These are phyloP conservation scores for Apophysomyces sp. DNA, from an alignment of 371 early-diverging fungal genomes.

Conservation along the genomic window DNA sequence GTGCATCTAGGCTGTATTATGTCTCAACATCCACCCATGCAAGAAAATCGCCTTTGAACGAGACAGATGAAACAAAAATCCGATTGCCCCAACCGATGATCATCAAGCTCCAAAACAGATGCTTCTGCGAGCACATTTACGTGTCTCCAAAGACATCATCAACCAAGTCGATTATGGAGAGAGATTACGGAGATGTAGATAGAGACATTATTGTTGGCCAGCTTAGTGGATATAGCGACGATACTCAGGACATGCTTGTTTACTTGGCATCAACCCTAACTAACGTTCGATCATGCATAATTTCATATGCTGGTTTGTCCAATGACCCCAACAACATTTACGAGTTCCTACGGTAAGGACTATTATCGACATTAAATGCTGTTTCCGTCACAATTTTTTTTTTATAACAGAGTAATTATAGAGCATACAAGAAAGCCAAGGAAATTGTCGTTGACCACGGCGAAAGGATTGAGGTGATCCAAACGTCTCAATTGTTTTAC, in stretches of 20 bases:
- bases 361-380: background rate
- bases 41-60: background rate
- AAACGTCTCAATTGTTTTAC: slow-evolving; percentile 6
- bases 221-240: slow-evolving; percentile 2
- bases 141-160: background rate
- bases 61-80: background rate
- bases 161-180: slow-evolving; percentile 2
- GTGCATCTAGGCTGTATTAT: no score
- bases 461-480: slow-evolving; percentile 4
- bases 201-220: background rate
- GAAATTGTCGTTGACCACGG: background rate
- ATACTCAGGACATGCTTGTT: slow-evolving; percentile 1
- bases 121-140: background rate
- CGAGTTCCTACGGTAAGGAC: slow-evolving; percentile 2
- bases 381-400: background rate
- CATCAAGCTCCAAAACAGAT: slow-evolving; percentile 4
- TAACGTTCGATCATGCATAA: background rate
- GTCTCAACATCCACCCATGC: no score
- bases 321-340: background rate
- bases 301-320: background rate
- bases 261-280: background rate
- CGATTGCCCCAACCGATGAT: background rate
- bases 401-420: background rate
- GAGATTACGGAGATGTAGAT: slow-evolving; percentile 1
- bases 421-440: background rate